Percentiles rank a stretch among this genome's conserved stretches.
Conservation (phyloP, 129 eudicot species). For the Scalesia atractyloides region DNA sequence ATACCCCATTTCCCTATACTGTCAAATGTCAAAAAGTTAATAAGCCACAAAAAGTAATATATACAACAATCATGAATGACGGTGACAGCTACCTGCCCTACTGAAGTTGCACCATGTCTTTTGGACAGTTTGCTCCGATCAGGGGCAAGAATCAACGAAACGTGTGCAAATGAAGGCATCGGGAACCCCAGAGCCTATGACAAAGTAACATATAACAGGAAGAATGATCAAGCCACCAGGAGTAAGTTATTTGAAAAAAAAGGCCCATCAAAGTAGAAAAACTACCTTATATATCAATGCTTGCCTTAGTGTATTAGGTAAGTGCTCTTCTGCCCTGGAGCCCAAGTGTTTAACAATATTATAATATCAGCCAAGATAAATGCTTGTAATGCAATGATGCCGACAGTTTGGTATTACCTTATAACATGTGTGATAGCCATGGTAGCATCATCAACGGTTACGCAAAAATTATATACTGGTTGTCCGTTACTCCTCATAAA, state of each 20-base stretch:
- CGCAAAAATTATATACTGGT: constrained; percentile 97
- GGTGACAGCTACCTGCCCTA: constrained; percentile 75
- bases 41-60: neutral
- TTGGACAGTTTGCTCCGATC: constrained; percentile 96
- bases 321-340: constrained; percentile 95
- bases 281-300: constrained; percentile 89
- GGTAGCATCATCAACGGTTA: constrained; percentile 98
- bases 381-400: constrained; percentile 18
- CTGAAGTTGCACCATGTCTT: constrained; percentile 99
- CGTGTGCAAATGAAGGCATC: constrained; percentile 93
- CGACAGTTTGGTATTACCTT: constrained; percentile 46
- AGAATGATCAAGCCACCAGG: neutral
- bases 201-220: constrained; percentile 13
- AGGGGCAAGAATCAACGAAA: constrained; percentile 94
- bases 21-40: constrained; percentile 24
- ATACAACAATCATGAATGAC: neutral
- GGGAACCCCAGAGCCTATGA: constrained; percentile 82
- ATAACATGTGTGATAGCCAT: constrained; percentile 97
- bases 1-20: constrained; percentile 91
- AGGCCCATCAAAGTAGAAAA: constrained; percentile 10
- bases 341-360: constrained; percentile 24
- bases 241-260: constrained; percentile 16
- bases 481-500: constrained; percentile 99
- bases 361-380: constrained; percentile 8
- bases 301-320: constrained; percentile 96